Evolutionary conservation across 2,329 filamentous ascomycete genomes (phyloP), one percentile per base, ranked within the genome.

Genomic region (Penicillium capsulatum): DNA sequence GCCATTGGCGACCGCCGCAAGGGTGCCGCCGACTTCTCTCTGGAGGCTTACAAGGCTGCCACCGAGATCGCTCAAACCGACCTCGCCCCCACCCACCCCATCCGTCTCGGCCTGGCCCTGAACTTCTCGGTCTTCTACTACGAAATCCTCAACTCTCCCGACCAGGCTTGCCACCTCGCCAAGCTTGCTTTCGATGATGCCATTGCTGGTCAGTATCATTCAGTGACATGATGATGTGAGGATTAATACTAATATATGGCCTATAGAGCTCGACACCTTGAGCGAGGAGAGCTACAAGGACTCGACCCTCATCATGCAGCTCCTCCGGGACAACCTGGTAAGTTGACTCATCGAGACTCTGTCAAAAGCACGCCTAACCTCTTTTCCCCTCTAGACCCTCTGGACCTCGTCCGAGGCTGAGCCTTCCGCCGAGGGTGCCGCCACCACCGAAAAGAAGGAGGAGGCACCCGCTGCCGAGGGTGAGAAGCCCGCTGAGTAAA

Each of bases 41-140:
- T 94, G 59, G 90, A 95, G 77, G 91, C 91, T 49, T 97, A 97
- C 86, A 95, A 96, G 75, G 80, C 81, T 65, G 87, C 88, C 62
- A 94, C 87, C 64, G 87, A 94, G 70, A 86, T 94, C 61, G 87
- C 88, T 50, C 81, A 86, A 68, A 91, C 86, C 59, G 87, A 92
- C 70, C 82, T 94, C 57, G 84, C 88, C 50, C 88, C 88, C 50
- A 94, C 88, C 42, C 88, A 94, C 78, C 88, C 88, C 64, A 94
- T 94, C 72, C 87, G 88, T 64, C 84, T 94, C 53, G 88, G 88
- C 67, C 81, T 94, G 54, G 88, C 88, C 60, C 79, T 94, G 56
- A 94, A 94, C 83, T 94, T 94, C 79, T 95, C 90, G 54, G 90
- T 96, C 64, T 97, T 96, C 80, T 97, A 97, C 84, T 98, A 98